A percentile compares a stretch with the other conserved stretches of the same genome.
phyloP scores from a whole-genome alignment of 768 basidiomycete genomes.

The Lactarius indigo region DNA sequence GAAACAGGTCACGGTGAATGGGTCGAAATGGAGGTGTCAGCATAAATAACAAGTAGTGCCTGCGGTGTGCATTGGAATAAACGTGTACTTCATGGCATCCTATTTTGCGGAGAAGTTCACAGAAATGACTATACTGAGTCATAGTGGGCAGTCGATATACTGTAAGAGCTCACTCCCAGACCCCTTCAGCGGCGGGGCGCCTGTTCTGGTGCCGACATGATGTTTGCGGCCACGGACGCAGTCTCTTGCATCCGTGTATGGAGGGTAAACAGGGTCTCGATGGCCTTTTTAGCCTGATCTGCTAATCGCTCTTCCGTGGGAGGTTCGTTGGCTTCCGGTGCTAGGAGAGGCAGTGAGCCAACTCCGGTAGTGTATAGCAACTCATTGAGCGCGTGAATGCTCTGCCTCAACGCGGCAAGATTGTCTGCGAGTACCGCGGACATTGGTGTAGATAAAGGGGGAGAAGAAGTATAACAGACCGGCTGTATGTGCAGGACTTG shows the following conservation, averaged over 20 bases:
- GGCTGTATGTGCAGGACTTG: slow-evolving; percentile 18
- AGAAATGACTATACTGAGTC: background rate
- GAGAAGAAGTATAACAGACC: slow-evolving; percentile 1
- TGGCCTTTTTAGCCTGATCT: slow-evolving; percentile 23
- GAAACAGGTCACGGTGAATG: slow-evolving; percentile 4
- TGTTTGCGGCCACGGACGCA: slow-evolving; percentile 20
- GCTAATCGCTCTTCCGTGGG: slow-evolving; percentile 22
- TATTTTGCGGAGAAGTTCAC: background rate
- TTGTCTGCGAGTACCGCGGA: slow-evolving; percentile 3
- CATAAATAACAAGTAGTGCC: background rate
- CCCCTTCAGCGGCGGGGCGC: slow-evolving; percentile 13
- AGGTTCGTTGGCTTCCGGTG: slow-evolving; percentile 10
- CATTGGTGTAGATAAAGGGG: background rate
- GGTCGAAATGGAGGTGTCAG: slow-evolving; percentile 1
- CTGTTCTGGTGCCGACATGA: slow-evolving; percentile 19
- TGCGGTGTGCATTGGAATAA: background rate
- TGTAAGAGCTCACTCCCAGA: slow-evolving; percentile 1
- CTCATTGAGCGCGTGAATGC: slow-evolving; percentile 14
- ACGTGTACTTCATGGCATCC: background rate
- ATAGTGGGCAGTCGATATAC: background rate
- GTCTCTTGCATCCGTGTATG: slow-evolving; percentile 22
- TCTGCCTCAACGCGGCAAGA: slow-evolving; percentile 18
- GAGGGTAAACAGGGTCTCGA: slow-evolving; percentile 9
- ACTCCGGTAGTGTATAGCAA: slow-evolving; percentile 18
- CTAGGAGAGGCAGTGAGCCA: slow-evolving; percentile 22